Evolutionary conservation across 2,329 filamentous ascomycete species (phyloP).

Genomic region (Geosmithia flava): DNA sequence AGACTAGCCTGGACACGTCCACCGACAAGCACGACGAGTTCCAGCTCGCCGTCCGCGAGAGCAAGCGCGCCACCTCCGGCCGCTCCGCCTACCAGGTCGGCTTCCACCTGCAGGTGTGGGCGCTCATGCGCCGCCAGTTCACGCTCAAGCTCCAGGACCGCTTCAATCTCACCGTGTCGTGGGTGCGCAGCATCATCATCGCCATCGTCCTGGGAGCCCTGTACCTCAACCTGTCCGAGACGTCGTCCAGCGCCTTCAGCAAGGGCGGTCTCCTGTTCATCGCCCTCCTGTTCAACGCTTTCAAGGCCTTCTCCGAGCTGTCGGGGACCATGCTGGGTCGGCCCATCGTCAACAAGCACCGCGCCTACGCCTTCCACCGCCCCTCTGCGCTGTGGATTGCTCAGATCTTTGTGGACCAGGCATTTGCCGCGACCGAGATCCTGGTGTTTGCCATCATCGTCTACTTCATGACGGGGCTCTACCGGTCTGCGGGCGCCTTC

Average conservation of each 20-base stretch:
- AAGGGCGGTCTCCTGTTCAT: constrained; percentile 75
- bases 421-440: constrained; percentile 60
- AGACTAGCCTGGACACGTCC: constrained; percentile 48
- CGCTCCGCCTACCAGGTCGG: constrained; percentile 74
- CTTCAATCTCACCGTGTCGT: constrained; percentile 62
- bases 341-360: constrained; percentile 72
- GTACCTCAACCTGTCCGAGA: constrained; percentile 57
- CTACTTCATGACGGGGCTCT: constrained; percentile 66
- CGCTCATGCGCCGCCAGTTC: constrained; percentile 73
- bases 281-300: constrained; percentile 73
- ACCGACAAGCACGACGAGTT: constrained; percentile 65
- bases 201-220: constrained; percentile 72
- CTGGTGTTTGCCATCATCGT: constrained; percentile 62
- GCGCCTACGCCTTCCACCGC: constrained; percentile 70
- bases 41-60: constrained; percentile 59
- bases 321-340: constrained; percentile 64
- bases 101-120: constrained; percentile 73
- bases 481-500: constrained; percentile 60
- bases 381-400: constrained; percentile 75
- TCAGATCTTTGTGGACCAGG: constrained; percentile 67
- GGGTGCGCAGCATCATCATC: constrained; percentile 55
- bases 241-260: constrained; percentile 61
- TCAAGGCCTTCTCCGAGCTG: constrained; percentile 72
- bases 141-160: constrained; percentile 78
- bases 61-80: constrained; percentile 64